These are phyloP conservation scores for Neofusicoccum umdonicola DNA, from an alignment of 2,329 filamentous ascomycete species.

Conservation along the genomic window DNA sequence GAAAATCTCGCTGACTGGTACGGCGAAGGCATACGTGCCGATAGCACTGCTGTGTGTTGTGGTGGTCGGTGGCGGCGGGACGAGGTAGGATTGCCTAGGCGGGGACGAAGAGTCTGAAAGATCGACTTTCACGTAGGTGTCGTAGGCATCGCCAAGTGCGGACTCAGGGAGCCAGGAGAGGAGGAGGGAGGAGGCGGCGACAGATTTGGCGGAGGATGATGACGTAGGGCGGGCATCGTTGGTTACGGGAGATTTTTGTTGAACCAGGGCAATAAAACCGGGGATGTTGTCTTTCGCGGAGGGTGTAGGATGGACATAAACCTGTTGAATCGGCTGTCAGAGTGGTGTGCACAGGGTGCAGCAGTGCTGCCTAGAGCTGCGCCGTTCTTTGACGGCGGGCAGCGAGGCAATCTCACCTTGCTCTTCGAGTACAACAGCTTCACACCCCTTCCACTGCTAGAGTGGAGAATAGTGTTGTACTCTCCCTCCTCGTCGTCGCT, in stretches of 20 bases:
- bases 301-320: conserved; percentile 92
- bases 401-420: conserved; percentile 61
- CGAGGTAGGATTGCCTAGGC: conserved; percentile 83
- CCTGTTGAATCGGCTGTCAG: conserved; percentile 49
- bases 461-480: conserved; percentile 89
- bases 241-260: conserved; percentile 64
- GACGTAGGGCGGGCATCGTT: conserved; percentile 39
- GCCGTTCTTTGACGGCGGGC: conserved; percentile 23
- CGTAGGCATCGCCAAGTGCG: conserved; percentile 75
- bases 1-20: conserved; percentile 87
- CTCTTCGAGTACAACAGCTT: conserved; percentile 95
- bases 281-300: conserved; percentile 94
- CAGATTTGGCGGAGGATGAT: conserved; percentile 33
- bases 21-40: conserved; percentile 85
- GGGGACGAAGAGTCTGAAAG: conserved; percentile 76
- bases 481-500: conserved; percentile 95
- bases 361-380: not conserved
- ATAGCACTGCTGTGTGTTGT: conserved; percentile 69
- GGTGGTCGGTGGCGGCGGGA: conserved; percentile 84
- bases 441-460: conserved; percentile 73
- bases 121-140: conserved; percentile 94
- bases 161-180: conserved; percentile 93
- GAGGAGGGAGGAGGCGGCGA: conserved; percentile 68
- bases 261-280: conserved; percentile 87
- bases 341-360: conserved; percentile 6